Conservation (phyloP, 140 eudicot genomes). For the Flaveria floridana region DNA sequence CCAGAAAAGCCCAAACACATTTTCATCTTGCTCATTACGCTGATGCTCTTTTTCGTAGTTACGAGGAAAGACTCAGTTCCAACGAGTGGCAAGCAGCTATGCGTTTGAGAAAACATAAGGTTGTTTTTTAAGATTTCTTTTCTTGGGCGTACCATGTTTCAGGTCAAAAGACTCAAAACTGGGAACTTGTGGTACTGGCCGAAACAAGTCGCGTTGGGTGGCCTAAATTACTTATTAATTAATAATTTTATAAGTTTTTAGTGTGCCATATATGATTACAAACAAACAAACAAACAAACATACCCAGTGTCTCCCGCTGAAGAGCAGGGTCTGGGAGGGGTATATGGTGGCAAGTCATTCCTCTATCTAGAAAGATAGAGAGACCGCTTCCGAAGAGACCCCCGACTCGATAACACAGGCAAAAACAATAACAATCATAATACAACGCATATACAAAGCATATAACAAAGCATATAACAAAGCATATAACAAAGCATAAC, state of each 20-base stretch:
- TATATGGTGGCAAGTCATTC: too few relatives aligned
- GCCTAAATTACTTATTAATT: neutral
- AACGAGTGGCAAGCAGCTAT: slow-evolving; percentile 98
- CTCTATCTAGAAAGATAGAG: too few relatives aligned
- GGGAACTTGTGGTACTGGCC: neutral
- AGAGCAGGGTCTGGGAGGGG: too few relatives aligned
- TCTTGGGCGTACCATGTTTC: neutral
- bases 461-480: too few relatives aligned
- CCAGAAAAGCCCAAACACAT: slow-evolving; percentile 74
- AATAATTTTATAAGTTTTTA: neutral
- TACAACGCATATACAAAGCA: too few relatives aligned
- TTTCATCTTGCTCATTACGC: slow-evolving; percentile 97
- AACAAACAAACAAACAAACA: too few relatives aligned
- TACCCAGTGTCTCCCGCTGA: too few relatives aligned
- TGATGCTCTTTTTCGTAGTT: slow-evolving; percentile 86
- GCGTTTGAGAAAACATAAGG: slow-evolving; percentile 95
- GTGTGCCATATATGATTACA: slow-evolving; percentile 1
- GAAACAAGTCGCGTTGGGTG: neutral
- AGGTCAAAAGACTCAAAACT: neutral
- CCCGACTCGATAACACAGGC: too few relatives aligned
- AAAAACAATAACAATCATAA: too few relatives aligned
- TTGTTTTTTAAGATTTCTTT: slow-evolving; percentile 16
- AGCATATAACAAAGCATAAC: too few relatives aligned
- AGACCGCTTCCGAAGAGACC: too few relatives aligned
- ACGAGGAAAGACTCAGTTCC: slow-evolving; percentile 86